These are phyloP conservation scores for Achlya hypogyna DNA, from an alignment of 352 stramenopile species.

Conservation along the genomic window DNA sequence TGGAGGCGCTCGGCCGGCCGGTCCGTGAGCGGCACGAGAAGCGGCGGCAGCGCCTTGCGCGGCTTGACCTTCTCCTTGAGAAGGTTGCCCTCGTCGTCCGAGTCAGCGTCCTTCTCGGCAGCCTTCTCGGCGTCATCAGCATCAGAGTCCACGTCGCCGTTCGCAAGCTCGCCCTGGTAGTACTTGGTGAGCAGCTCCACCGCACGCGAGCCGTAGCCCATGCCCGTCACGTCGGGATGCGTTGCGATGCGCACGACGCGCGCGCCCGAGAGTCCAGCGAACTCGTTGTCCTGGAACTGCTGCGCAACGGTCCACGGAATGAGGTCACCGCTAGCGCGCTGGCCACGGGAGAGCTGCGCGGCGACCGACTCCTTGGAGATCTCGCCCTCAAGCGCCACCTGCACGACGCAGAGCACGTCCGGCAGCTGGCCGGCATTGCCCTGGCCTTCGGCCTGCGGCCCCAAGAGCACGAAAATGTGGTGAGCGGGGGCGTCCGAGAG, in stretches of 20 bases:
- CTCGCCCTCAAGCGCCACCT: constrained; percentile 95
- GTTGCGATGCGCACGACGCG: constrained; percentile 97
- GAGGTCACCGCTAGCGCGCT: constrained; percentile 95
- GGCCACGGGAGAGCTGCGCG: constrained; percentile 91
- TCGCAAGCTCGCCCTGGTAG: constrained; percentile 95
- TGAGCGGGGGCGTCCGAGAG: constrained; percentile 97
- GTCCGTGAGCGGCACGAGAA: constrained; percentile 93
- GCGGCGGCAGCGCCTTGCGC: constrained; percentile 93
- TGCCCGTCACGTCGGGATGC: constrained; percentile 92
- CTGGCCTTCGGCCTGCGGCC: constrained; percentile 86
- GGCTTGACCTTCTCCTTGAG: constrained; percentile 89
- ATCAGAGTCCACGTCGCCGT: constrained; percentile 26
- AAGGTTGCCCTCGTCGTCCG: constrained; percentile 43
- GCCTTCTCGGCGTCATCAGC: constrained; percentile 28
- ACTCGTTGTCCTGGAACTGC: constrained; percentile 99
- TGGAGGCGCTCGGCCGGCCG: constrained; percentile 92
- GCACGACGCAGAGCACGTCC: constrained; percentile 97
- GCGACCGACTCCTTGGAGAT: constrained; percentile 95
- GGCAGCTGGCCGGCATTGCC: constrained; percentile 88
- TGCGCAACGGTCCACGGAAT: constrained; percentile 99
- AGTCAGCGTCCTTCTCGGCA: constrained; percentile 28
- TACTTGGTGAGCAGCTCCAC: constrained; percentile 95
- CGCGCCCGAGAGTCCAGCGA: constrained; percentile 94
- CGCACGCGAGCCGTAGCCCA: constrained; percentile 96
- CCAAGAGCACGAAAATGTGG: constrained; percentile 96